Base-by-base conservation (phyloP, 345 rosid genomes). In the Corymbia maculata region DNA sequence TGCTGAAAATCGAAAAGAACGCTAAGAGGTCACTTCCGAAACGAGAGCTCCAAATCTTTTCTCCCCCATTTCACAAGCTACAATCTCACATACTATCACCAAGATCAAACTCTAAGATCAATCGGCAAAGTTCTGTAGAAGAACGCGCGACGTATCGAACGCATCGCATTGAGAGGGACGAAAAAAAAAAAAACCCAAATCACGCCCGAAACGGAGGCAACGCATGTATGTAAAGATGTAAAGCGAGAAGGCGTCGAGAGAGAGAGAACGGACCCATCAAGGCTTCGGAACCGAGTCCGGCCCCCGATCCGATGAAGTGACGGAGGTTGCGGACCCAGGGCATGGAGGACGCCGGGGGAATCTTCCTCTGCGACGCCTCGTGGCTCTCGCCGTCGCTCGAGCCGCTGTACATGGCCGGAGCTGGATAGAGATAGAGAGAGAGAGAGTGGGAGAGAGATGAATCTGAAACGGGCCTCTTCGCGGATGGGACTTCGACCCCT, bases 201-300 rank as follows among this genome's bases (percentile, higher is more conserved):
- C 64, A 28, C 28, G 24, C 86, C 57, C 2, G 51, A 86, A 51
- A 36, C 30, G 85, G 14, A 6, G 1, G 32, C 30, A 24, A 51
- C 85, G 70, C 80, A 85, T 30, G 88, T 9, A 22, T 8, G 61
- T 55, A 55, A 36, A 86, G 66, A 22, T 22, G 61, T 55, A 55
- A 36, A 86, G 66, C 1, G 87, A 86, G 61, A 17, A 4, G 53
- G 80, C 1, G 68, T 9, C 13, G 45, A 82, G 49, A 86, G 24
- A 80, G 50, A 85, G 30, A 86, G 10, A 75, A 86, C 94, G 47
- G 86, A 98, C 99, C 99, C 99, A 98, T 97, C 45, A 98, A 92
- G 47, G 99, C 99, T 94, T 98, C 99, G 86, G 99, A 98, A 93
- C 99, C 99, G 75, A 98, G 98, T 9, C 99, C 98, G 28, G 98